Evolutionary conservation across 352 stramenopile species (phyloP), one percentile per base, ranked within the genome.

Genomic region (Phytophthora pini): DNA sequence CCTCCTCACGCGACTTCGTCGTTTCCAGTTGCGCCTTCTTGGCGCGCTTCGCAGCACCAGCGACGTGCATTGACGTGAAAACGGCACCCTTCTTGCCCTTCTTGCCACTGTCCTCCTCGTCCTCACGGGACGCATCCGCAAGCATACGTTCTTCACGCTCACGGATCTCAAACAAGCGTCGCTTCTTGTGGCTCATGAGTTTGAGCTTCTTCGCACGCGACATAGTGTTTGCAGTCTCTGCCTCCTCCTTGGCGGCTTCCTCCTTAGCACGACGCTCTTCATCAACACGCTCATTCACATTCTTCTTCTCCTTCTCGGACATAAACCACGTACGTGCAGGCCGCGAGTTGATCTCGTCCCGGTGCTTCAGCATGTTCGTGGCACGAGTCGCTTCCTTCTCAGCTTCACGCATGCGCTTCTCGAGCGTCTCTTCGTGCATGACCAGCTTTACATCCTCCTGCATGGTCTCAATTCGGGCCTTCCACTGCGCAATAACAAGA

Each of bases 311-410:
- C 53, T 85, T 88, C 65, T 97, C 83, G 36, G 87, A 93, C 79
- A 97, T 89, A 63, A 97, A 98, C 94, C 94, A 98, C 60, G 88
- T 97, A 56, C 91, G 86, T 31, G 87, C 87, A 29, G 92, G 93
- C 6, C 93, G 84, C 38, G 80, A 75, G 7, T 77, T 65, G 55
- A 98, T 98, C 65, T 98, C 94, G 51, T 97, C 91, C 38, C 86
- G 80, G 69, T 98, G 91, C 65, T 82, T 82, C 15, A 98, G 68
- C 49, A 98, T 45, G 76, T 98, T 98, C 1, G 84, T 72, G 13
- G 94, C 94, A 4, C 90, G 84, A 53, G 92, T 84, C 5, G 87
- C 88, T 53, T 98, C 95, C 61, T 92, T 93, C 73, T 97, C 89
- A 0, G 89, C 93, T 52, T 91, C 77, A 38, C 91, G 87, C 77